Conservation (phyloP, 1,284 basidiomycete species). For the Leccinum idahoense region DNA sequence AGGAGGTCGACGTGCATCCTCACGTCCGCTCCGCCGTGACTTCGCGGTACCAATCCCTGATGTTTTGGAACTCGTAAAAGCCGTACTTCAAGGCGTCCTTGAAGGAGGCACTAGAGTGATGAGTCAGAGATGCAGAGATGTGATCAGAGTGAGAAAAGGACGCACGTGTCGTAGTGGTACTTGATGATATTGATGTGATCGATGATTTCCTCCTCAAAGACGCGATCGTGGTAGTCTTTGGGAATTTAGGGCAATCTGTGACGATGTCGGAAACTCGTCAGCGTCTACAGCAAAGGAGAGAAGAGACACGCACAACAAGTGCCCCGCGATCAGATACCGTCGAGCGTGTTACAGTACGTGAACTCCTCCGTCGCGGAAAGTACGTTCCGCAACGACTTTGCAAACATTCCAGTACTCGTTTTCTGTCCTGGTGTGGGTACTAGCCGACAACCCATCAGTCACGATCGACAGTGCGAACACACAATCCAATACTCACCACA, state of each 20-base stretch:
- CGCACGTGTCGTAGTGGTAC: slow-evolving; percentile 75
- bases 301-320: no score
- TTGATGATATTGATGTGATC: slow-evolving; percentile 79
- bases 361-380: no score
- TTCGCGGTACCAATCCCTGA: slow-evolving; percentile 95
- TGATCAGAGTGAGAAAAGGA: slow-evolving; percentile 9
- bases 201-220: slow-evolving; percentile 84
- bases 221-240: slow-evolving; percentile 72
- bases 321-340: no score
- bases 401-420: no score
- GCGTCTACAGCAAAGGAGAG: no score
- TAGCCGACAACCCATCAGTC: no score
- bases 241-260: slow-evolving; percentile 15
- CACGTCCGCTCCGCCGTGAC: slow-evolving; percentile 68
- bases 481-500: no score
- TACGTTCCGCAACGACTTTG: no score
- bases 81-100: slow-evolving; percentile 95
- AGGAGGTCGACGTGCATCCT: slow-evolving; percentile 90
- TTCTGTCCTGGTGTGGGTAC: no score
- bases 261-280: no score
- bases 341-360: no score
- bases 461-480: no score
- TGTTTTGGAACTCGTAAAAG: slow-evolving; percentile 93
- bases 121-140: background rate
- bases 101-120: slow-evolving; percentile 73